Evolutionary conservation across 2,329 filamentous ascomycete genomes (phyloP).

Genomic region (Sporothrix pseudoabietina): DNA sequence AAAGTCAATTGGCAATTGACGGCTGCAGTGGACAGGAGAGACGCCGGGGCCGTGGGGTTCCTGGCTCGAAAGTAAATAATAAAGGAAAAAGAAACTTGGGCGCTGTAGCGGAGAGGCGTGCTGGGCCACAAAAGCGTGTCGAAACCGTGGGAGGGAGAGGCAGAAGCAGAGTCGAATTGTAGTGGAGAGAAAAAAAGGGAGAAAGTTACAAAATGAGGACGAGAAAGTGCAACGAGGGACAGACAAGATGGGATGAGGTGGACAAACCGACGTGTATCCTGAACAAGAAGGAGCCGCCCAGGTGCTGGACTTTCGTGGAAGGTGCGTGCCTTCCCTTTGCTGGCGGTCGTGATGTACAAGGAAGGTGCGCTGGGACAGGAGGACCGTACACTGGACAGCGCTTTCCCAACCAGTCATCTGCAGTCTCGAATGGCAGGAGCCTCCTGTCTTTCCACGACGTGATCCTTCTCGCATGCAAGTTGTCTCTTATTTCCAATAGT

Average conservation of each 20-base stretch:
- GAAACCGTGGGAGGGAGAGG: not conserved
- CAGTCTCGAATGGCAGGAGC: constrained; percentile 23
- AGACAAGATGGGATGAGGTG: constrained; percentile 23
- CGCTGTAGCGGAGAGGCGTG: not conserved
- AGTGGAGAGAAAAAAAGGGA: not conserved
- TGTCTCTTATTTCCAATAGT: not conserved
- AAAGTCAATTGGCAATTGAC: not conserved
- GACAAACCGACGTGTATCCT: constrained; percentile 18
- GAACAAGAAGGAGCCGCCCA: constrained; percentile 20
- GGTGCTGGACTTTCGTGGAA: not conserved
- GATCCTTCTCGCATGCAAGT: constrained; percentile 16
- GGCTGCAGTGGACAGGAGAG: constrained; percentile 19
- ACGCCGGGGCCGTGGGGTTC: not conserved
- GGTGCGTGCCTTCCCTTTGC: constrained; percentile 12
- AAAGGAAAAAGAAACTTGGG: not conserved
- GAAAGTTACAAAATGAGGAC: constrained; percentile 8
- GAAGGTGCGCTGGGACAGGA: constrained; percentile 19
- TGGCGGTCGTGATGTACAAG: constrained; percentile 13
- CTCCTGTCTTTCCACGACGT: not conserved
- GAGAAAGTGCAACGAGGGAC: constrained; percentile 20
- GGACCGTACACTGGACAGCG: not conserved
- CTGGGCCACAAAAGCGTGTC: not conserved
- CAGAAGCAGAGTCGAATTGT: not conserved
- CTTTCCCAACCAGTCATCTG: constrained; percentile 19
- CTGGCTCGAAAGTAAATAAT: not conserved